These are phyloP conservation scores for Plasmodium vivax DNA, from an alignment of 169 alveolate genomes.

Conservation along the genomic window DNA sequence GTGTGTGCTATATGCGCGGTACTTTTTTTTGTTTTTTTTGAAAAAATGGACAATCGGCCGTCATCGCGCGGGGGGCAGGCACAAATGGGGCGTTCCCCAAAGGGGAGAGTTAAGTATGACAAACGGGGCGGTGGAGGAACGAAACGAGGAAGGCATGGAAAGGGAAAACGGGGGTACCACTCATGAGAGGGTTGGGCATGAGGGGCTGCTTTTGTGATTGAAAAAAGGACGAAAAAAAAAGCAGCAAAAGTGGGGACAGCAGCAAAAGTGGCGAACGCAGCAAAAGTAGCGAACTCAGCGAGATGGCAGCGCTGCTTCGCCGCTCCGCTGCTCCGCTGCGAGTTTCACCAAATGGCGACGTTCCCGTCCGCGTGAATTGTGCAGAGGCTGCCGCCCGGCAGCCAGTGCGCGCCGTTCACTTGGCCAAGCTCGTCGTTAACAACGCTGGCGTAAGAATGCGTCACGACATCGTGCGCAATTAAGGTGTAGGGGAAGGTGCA, in stretches of 20 bases:
- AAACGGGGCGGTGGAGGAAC: not conserved
- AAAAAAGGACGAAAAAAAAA: not conserved
- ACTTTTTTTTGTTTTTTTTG: not conserved
- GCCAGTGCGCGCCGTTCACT: constrained; percentile 8
- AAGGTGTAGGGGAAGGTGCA: not conserved
- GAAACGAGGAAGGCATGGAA: not conserved
- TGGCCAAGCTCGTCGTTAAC: constrained; percentile 3
- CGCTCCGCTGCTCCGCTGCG: too few relatives aligned
- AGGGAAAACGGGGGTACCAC: not conserved
- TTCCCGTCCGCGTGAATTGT: constrained; percentile 9
- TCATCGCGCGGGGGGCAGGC: not conserved
- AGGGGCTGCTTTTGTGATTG: not conserved
- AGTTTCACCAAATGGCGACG: constrained; percentile 1
- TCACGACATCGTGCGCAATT: constrained; percentile 6
- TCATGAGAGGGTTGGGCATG: not conserved
- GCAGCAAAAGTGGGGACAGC: not conserved
- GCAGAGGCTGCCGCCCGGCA: not conserved
- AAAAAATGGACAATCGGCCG: not conserved
- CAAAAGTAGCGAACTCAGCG: not conserved
- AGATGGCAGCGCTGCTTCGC: not conserved
- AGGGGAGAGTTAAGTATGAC: not conserved
- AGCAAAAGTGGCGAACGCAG: not conserved
- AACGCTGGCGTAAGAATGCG: constrained; percentile 3
- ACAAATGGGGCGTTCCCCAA: not conserved
- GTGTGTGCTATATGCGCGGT: not conserved